These are phyloP conservation scores for Passiflora organensis DNA, from an alignment of 345 rosid genomes.

Conservation along the genomic window DNA sequence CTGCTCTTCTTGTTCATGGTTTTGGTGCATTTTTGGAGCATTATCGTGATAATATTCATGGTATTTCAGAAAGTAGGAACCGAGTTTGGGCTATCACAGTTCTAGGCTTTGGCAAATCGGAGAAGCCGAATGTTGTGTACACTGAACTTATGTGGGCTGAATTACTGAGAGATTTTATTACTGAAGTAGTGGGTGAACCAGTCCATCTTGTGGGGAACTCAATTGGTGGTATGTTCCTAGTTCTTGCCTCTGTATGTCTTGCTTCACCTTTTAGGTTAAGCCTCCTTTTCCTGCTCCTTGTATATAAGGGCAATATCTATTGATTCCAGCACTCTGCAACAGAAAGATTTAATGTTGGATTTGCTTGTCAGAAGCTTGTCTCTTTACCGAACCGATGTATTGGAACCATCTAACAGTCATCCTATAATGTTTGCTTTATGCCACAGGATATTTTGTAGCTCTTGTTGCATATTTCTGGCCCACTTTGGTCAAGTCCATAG, in stretches of 20 bases:
- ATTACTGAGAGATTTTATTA: slow-evolving; percentile 70
- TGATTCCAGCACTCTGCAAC: too few species aligned
- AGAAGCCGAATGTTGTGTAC: slow-evolving; percentile 77
- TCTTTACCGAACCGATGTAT: slow-evolving; percentile 7
- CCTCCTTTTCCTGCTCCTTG: background rate
- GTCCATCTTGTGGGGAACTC: slow-evolving; percentile 84
- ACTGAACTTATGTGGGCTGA: slow-evolving; percentile 88
- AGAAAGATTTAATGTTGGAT: background rate
- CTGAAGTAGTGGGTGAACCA: slow-evolving; percentile 75
- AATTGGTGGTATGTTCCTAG: slow-evolving; percentile 58
- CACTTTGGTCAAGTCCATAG: slow-evolving; percentile 51
- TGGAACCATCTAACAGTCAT: slow-evolving; percentile 2
- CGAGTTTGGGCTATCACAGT: slow-evolving; percentile 72
- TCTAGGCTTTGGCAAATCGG: slow-evolving; percentile 89
- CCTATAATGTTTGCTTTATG: too few species aligned
- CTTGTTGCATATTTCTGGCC: slow-evolving; percentile 67
- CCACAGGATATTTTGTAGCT: slow-evolving; percentile 68
- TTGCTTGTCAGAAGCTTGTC: background rate
- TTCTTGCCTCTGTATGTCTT: background rate
- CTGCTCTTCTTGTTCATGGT: slow-evolving; percentile 80
- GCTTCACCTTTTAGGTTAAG: background rate
- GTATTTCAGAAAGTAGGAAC: slow-evolving; percentile 47
- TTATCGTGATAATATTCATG: slow-evolving; percentile 61
- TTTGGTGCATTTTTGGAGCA: slow-evolving; percentile 95
- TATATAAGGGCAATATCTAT: background rate